Base-by-base conservation (phyloP, 2,329 filamentous ascomycete species). In the Fusarium sororula region DNA sequence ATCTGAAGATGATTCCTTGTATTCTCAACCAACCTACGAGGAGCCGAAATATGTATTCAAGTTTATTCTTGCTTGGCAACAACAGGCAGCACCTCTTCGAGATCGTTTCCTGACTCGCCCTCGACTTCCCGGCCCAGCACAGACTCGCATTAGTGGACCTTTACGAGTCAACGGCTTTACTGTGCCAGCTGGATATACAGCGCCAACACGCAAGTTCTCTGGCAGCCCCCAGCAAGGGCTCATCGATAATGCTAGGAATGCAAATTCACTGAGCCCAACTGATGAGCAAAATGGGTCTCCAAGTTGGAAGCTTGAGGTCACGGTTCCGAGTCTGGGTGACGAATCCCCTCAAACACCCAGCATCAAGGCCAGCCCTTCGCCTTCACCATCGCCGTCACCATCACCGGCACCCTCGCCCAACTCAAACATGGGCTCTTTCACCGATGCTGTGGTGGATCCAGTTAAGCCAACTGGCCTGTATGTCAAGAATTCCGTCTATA, bases 1-100 rank as follows among this genome's bases (percentile, higher is more conserved):
- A 18, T 86, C 86, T 6, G 88, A 90, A 60, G 83, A 83, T 20
- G 88, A 87, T 35, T 90, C 88, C 22, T 84, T 85, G n/a, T 86
- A 85, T 20, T 90, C 88, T 14, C 85, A 87, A 4, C 89, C 89
- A 1, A 83, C 87, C 11, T 88, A 83, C 66, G 87, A 90, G 74
- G 83, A 88, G 79, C 83, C 87, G 79, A 85, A 87, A 72, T 94
- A 90, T 77, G 87, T 90, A 68, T 95, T 95, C 85, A 93, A 91
- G 70, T 95, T 95, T 78, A 90, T 91, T 15, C 86, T 95, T 5
- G 91, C 92, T 68, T 92, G 89, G 87, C 86, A 90, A 45, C 83
- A 87, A 55, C 88, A 88, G 30, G 81, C 86, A 26, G 85, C 88
- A 71, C 85, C 88, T 59, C 84, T 85, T 1, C 88, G 88, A 7